These are phyloP conservation scores for Solanum hybrid DNA, from an alignment of 305 asterid genomes.

Conservation along the genomic window DNA sequence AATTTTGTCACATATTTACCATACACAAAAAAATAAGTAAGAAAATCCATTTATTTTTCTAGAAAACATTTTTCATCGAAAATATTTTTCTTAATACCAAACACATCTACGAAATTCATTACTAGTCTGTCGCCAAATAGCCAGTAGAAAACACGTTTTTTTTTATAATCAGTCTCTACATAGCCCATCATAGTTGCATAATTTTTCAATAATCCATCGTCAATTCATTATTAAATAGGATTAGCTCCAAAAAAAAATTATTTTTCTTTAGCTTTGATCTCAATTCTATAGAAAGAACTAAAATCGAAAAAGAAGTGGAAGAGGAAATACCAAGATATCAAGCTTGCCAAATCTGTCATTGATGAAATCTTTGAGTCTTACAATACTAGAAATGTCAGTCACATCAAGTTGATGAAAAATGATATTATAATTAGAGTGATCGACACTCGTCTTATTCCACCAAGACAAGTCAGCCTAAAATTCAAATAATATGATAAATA, in stretches of 20 bases:
- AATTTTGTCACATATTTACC: too few relatives aligned
- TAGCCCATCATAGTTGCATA: background rate
- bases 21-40: background rate
- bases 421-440: background rate
- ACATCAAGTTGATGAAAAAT: conserved; percentile 19
- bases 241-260: background rate
- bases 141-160: too few relatives aligned
- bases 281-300: background rate
- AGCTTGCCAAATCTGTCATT: conserved; percentile 5
- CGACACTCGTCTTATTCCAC: too few relatives aligned
- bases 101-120: background rate
- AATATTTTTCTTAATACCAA: too few relatives aligned
- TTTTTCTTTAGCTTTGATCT: background rate
- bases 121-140: too few relatives aligned
- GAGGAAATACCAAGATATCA: conserved; percentile 9
- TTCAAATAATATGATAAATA: too few relatives aligned
- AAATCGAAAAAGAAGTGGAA: background rate
- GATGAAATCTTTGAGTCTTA: background rate
- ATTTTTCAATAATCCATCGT: background rate
- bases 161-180: too few relatives aligned
- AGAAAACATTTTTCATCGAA: too few relatives aligned
- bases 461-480: too few relatives aligned
- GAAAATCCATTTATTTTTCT: too few relatives aligned
- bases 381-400: background rate
- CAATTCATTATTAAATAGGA: background rate